Evolutionary conservation across 306 rosid species (phyloP).

Genomic region (Fagus crenata): DNA sequence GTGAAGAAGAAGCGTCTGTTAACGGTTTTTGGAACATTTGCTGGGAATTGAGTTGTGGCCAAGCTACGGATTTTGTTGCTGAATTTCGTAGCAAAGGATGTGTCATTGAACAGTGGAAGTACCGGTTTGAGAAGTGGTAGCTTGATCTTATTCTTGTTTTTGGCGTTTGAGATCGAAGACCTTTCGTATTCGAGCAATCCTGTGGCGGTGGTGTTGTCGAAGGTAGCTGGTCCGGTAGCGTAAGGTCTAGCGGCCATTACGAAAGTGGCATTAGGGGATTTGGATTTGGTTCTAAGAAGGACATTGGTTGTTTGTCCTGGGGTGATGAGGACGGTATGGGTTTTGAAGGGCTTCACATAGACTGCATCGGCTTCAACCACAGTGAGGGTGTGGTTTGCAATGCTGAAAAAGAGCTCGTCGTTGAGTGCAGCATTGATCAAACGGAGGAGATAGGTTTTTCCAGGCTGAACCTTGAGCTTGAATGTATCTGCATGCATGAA

Average conservation of each 20-base stretch:
- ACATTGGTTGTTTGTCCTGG: slow-evolving; percentile 75
- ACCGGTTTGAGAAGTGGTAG: slow-evolving; percentile 46
- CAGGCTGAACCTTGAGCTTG: slow-evolving; percentile 66
- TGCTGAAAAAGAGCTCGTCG: slow-evolving; percentile 70
- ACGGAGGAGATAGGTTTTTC: slow-evolving; percentile 58
- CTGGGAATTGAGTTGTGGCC: slow-evolving; percentile 51
- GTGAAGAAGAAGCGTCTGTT: slow-evolving; percentile 59
- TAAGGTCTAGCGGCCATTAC: slow-evolving; percentile 62
- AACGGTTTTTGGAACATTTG: slow-evolving; percentile 55
- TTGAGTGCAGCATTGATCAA: slow-evolving; percentile 64
- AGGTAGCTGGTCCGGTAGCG: slow-evolving; percentile 60
- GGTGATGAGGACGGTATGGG: slow-evolving; percentile 53
- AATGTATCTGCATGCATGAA: slow-evolving; percentile 47
- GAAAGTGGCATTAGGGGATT: slow-evolving; percentile 49
- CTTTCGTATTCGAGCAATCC: slow-evolving; percentile 58
- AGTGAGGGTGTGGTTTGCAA: slow-evolving; percentile 66
- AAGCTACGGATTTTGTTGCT: slow-evolving; percentile 52
- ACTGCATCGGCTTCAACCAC: slow-evolving; percentile 74
- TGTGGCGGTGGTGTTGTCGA: slow-evolving; percentile 64
- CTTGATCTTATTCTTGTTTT: slow-evolving; percentile 30
- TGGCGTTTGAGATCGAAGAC: slow-evolving; percentile 19
- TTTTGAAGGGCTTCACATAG: slow-evolving; percentile 58
- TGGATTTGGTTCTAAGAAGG: slow-evolving; percentile 52
- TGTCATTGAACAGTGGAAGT: slow-evolving; percentile 63
- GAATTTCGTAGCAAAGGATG: slow-evolving; percentile 48